Conservation (phyloP, 2,329 filamentous ascomycete genomes). For the Fusarium sp. region DNA sequence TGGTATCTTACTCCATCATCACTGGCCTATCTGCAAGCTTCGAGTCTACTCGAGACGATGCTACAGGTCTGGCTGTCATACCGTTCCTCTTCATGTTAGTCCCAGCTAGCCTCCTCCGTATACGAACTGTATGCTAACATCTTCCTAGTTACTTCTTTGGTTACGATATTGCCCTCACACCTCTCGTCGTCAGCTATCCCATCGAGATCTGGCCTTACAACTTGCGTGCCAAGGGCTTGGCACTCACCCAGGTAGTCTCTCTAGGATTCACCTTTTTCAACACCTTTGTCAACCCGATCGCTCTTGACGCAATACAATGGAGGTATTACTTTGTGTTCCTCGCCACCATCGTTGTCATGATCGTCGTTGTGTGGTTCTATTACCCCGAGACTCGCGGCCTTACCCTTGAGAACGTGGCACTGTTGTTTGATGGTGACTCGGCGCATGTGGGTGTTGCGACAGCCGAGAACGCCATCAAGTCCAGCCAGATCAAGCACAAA, state of each 20-base stretch:
- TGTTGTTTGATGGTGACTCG: neutral
- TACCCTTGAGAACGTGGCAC: neutral
- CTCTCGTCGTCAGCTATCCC: neutral
- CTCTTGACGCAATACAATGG: neutral
- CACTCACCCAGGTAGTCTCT: neutral
- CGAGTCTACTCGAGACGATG: neutral
- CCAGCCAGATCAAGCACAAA: neutral
- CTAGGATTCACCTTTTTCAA: neutral
- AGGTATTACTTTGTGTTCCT: neutral
- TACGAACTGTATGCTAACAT: neutral
- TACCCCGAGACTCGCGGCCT: neutral
- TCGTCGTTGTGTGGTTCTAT: neutral
- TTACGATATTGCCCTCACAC: neutral
- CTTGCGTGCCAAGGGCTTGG: neutral
- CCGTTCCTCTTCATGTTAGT: neutral
- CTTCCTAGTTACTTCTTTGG: neutral
- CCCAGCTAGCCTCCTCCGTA: too few species aligned
- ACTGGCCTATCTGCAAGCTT: neutral
- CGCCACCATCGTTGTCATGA: neutral
- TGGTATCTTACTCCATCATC: neutral
- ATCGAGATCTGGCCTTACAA: neutral
- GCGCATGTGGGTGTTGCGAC: neutral
- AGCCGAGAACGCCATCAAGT: neutral
- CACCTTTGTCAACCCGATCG: neutral
- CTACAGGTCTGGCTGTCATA: neutral